phyloP scores from a whole-genome alignment of 352 stramenopile genomes.

The Globisporangium paddicum region DNA sequence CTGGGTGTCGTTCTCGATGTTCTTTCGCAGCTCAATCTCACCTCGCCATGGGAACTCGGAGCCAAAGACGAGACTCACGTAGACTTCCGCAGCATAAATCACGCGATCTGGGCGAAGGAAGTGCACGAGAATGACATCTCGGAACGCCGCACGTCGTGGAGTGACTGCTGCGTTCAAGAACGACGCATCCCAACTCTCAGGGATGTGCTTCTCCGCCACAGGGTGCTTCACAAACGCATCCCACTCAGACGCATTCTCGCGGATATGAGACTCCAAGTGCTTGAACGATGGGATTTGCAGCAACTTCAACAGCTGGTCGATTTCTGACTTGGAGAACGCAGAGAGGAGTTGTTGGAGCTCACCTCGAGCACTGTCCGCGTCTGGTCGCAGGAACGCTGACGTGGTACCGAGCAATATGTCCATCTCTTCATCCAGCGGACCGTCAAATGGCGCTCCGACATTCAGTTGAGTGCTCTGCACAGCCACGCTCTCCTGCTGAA shows the following conservation, averaged over 20 bases:
- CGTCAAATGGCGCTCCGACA: slow-evolving; percentile 39
- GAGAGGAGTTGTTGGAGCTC: slow-evolving; percentile 51
- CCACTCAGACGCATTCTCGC: slow-evolving; percentile 58
- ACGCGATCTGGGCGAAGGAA: slow-evolving; percentile 89
- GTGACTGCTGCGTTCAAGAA: slow-evolving; percentile 30
- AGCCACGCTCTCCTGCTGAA: slow-evolving; percentile 39
- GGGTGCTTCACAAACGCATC: slow-evolving; percentile 75
- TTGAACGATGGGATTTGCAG: slow-evolving; percentile 73
- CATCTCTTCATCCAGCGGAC: slow-evolving; percentile 63
- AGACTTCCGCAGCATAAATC: slow-evolving; percentile 73
- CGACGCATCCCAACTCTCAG: slow-evolving; percentile 49
- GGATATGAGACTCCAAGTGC: slow-evolving; percentile 66
- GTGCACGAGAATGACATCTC: slow-evolving; percentile 76
- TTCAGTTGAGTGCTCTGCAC: slow-evolving; percentile 30
- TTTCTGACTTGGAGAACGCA: slow-evolving; percentile 54
- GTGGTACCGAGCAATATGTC: slow-evolving; percentile 64
- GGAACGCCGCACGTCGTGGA: slow-evolving; percentile 66
- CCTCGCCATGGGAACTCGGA: slow-evolving; percentile 92
- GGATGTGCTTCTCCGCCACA: slow-evolving; percentile 70
- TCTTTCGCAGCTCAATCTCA: slow-evolving; percentile 91
- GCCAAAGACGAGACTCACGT: slow-evolving; percentile 86
- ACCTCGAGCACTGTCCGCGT: slow-evolving; percentile 27
- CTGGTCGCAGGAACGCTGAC: slow-evolving; percentile 38
- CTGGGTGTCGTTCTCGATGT: slow-evolving; percentile 91
- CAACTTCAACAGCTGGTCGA: slow-evolving; percentile 87